Evolutionary conservation across 1,284 basidiomycete genomes (phyloP), one percentile per base, ranked within the genome.

Genomic region (Lentinus polychrous): DNA sequence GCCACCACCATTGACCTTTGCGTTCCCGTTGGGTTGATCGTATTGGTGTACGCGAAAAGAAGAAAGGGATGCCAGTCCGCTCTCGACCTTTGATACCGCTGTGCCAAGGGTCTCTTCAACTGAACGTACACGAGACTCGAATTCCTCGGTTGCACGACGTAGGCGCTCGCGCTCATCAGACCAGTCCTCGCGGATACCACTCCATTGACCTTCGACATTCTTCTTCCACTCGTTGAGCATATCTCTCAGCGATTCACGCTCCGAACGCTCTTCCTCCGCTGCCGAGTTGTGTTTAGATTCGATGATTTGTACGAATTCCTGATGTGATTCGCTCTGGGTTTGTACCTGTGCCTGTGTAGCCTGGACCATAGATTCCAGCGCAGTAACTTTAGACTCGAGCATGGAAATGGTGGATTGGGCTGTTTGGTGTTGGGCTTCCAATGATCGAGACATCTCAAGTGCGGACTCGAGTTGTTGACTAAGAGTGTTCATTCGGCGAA

Each of bases 131-230:
- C 68, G 66, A 23, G 40, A 63, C 74, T 96, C 94, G 86, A 90
- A 94, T 53, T 94, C 90, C 34, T 87, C 80, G 33, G 87, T 77
- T 8, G 90, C 87, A 18, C 78, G 74, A 36, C 75, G 72, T 6
- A 96, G 71, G 27, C 88, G 74, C 53, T 88, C 85, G 2, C 91
- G 75, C 66, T 96, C 94, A 20, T 79, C 70, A 5, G 76, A 76
- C 91, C 93, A 93, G 44, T 87, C 85, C 56, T 90, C 83, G 54
- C 86, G 79, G 39, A 93, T 83, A 49, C 73, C 69, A 27, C 72
- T 75, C 89, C 90, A 94, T 49, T 85, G 79, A 6, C 83, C 81
- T 57, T 94, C 90, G 12, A 90, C 78, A 6, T 62, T 69, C 60
- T 79, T 83, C 63, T 82, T 84, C 81, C 81, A 86, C 52, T 84